Evolutionary conservation across 2,329 filamentous ascomycete genomes (phyloP).

Genomic region (Colletotrichum somersetense): DNA sequence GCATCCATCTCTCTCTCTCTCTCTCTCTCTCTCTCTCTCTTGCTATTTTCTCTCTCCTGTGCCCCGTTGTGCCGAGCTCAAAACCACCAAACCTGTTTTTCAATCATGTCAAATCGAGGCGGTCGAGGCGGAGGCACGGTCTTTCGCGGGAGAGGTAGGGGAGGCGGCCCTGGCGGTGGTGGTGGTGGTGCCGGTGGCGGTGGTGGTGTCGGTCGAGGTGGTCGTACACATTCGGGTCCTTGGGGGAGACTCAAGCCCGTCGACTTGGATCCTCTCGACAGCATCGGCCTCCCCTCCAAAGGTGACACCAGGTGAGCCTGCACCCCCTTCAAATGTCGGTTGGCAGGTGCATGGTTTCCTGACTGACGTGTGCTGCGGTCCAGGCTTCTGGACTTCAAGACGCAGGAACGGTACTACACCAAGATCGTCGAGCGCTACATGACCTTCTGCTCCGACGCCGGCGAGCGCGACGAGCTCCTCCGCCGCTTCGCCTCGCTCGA

Average conservation of each 20-base stretch:
- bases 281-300: slow-evolving; percentile 88
- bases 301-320: slow-evolving; percentile 81
- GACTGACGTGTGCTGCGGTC: slow-evolving; percentile 10
- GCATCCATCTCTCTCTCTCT: background rate
- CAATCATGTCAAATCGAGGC: slow-evolving; percentile 34
- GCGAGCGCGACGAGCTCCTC: slow-evolving; percentile 79
- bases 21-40: background rate
- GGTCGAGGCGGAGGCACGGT: slow-evolving; percentile 16
- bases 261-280: slow-evolving; percentile 81
- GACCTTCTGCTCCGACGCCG: slow-evolving; percentile 83
- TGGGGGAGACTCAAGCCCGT: slow-evolving; percentile 82
- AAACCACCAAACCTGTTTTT: background rate
- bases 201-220: slow-evolving; percentile 44
- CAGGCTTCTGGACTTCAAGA: slow-evolving; percentile 79
- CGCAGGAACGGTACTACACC: slow-evolving; percentile 87
- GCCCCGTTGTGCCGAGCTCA: background rate
- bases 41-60: too few species aligned
- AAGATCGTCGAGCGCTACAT: slow-evolving; percentile 91
- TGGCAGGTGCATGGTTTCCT: slow-evolving; percentile 4
- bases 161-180: slow-evolving; percentile 2
- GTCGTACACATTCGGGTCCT: slow-evolving; percentile 60
- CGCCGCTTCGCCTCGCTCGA: slow-evolving; percentile 78
- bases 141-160: slow-evolving; percentile 21
- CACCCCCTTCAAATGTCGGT: background rate
- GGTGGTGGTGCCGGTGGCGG: background rate